phyloP scores from a whole-genome alignment of 169 alveolate species.

The Plasmodium vivax region DNA sequence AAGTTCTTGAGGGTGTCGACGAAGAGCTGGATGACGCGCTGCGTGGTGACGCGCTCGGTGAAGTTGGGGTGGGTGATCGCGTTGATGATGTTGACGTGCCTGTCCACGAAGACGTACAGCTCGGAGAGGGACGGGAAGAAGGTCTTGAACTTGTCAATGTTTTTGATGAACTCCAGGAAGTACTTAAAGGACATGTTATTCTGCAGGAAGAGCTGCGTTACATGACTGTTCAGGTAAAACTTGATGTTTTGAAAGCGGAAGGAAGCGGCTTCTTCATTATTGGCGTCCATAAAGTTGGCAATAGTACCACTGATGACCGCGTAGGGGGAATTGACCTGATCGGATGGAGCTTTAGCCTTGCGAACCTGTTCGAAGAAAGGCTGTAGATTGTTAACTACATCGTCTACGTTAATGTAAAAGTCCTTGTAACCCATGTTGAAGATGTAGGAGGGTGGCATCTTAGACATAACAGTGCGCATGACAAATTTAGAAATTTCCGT shows the following conservation, averaged over 20 bases:
- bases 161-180: slow-evolving; percentile 11
- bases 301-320: neutral
- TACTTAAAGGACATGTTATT: slow-evolving; percentile 34
- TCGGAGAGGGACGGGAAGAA: slow-evolving; percentile 58
- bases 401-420: slow-evolving; percentile 1
- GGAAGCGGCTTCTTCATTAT: neutral
- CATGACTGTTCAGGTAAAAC: slow-evolving; percentile 16
- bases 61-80: neutral
- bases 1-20: neutral
- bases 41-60: slow-evolving; percentile 2
- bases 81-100: slow-evolving; percentile 27
- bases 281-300: neutral
- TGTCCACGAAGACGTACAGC: slow-evolving; percentile 30
- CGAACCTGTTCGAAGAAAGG: neutral
- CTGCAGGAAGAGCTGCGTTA: slow-evolving; percentile 10
- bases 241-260: neutral
- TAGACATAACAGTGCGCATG: neutral
- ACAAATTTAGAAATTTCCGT: slow-evolving; percentile 32
- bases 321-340: neutral
- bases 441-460: slow-evolving; percentile 19
- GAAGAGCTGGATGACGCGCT: neutral
- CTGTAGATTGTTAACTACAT: neutral
- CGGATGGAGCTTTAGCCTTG: neutral
- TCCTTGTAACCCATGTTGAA: neutral
- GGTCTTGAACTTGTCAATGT: slow-evolving; percentile 19